phyloP scores from a whole-genome alignment of 2,329 filamentous ascomycete genomes.

The Aspergillus fischeri region DNA sequence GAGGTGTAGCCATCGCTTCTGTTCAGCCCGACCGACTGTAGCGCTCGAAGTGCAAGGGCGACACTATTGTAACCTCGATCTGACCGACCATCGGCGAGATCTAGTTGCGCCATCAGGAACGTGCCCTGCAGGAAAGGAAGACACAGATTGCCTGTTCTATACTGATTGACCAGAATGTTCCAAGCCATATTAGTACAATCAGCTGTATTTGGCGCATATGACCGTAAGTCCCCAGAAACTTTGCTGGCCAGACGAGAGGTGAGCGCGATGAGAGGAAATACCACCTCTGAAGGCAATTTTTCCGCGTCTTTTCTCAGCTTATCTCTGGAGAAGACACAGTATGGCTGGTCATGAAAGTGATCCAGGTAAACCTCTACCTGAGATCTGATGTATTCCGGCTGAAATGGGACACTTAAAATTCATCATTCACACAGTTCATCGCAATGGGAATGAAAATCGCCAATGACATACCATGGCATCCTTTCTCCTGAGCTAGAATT shows the following conservation, averaged over 20 bases:
- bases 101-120: conserved; percentile 21
- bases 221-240: conserved; percentile 1
- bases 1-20: conserved; percentile 10
- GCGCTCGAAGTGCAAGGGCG: conserved; percentile 17
- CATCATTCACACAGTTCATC: background rate
- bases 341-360: conserved; percentile 24
- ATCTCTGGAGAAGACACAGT: conserved; percentile 17
- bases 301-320: conserved; percentile 14
- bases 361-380: conserved; percentile 19
- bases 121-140: conserved; percentile 22
- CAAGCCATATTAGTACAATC: conserved; percentile 17
- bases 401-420: background rate
- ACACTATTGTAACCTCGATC: conserved; percentile 19
- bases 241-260: conserved; percentile 16
- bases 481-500: background rate
- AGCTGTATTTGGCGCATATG: conserved; percentile 1
- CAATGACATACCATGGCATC: background rate
- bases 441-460: background rate
- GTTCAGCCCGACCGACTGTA: conserved; percentile 20
- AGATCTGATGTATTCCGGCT: conserved; percentile 9
- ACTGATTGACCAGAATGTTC: conserved; percentile 16
- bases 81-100: conserved; percentile 20
- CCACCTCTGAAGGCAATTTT: conserved; percentile 15
- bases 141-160: conserved; percentile 11
- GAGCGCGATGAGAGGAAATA: conserved; percentile 20